A percentile compares a stretch with the other conserved stretches of the same genome.
Evolutionary conservation across 352 stramenopile genomes (phyloP).

Genomic region (Thalassiosira exigua): DNA sequence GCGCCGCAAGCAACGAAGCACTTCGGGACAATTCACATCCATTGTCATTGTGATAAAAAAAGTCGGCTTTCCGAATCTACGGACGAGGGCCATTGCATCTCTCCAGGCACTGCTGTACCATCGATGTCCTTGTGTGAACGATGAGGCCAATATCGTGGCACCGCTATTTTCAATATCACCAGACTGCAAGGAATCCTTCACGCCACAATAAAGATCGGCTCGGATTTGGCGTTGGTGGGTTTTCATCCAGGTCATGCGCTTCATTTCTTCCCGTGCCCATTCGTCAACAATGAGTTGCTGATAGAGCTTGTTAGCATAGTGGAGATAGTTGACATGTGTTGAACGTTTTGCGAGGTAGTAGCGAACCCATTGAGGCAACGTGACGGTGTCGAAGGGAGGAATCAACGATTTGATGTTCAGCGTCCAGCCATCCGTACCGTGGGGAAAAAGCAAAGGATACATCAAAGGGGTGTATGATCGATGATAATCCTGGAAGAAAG

Average conservation of each 20-base stretch:
- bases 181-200: neutral
- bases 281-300: constrained; percentile 36
- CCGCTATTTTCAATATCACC: constrained; percentile 14
- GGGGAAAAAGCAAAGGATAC: constrained; percentile 31
- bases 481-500: constrained; percentile 12
- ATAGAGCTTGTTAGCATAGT: constrained; percentile 4
- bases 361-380: neutral
- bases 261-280: constrained; percentile 10
- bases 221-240: constrained; percentile 17
- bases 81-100: constrained; percentile 71
- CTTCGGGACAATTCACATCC: constrained; percentile 69
- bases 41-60: constrained; percentile 76
- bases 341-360: constrained; percentile 9
- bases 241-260: neutral
- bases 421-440: constrained; percentile 34
- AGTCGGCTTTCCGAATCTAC: constrained; percentile 47
- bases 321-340: constrained; percentile 13
- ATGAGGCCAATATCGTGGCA: constrained; percentile 8
- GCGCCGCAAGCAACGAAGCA: constrained; percentile 20
- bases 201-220: constrained; percentile 12
- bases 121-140: constrained; percentile 28
- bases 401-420: neutral
- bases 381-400: neutral
- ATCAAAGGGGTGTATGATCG: constrained; percentile 21
- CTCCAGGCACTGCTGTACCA: constrained; percentile 40